Evolutionary conservation across 2,329 filamentous ascomycete species (phyloP), one percentile per base, ranked within the genome.

Genomic region (Aureobasidium sp.): DNA sequence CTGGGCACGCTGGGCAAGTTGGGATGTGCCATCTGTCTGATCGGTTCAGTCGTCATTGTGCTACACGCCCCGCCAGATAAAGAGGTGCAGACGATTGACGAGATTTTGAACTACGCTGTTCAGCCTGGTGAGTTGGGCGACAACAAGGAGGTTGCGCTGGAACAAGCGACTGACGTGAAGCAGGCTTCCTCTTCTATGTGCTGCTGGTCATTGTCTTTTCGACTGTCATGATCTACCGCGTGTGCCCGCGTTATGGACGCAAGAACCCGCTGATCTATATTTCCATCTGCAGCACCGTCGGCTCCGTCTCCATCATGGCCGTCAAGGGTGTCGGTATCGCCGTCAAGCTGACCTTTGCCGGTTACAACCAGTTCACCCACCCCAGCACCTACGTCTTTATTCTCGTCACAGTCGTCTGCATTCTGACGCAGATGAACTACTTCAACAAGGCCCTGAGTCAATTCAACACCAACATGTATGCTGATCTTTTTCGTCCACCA

Each of bases 401-500:
- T 76, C 97, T 99, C 67, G 85, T 97, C 66, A 94, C 92, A 0
- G 81, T 82, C 3, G 90, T 97, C 66, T 99, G 94, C 79, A 97
- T 99, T 71, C 75, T 99, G 67, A 97, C 92, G 9, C 94, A 99
- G 80, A 97, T 99, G 94, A 99, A 99, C 76, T 99, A 99, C 76
- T 96, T 99, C 77, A 99, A 99, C 81, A 99, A 99, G 77, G 94
- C 94, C 7, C 79, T 99, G 63, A 95, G 91, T 75, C 91, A 95
- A 70, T 99, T 97, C 77, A 93, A 90, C 34, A 97, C 94, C 36
- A 96, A 95, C 69, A 96, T 99, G 92, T 96, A 82, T 74, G 89
- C 79, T 21, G 42, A 36, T 14, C 37, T 50, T 42, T 21, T 37
- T 27, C 8, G 16, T 14, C 3, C 13, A 21, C 21, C 13, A 3